Percentiles rank a stretch among this genome's conserved stretches.
Conservation (phyloP, 2,329 filamentous ascomycete genomes). For the Pseudogymnoascus pannorum region DNA sequence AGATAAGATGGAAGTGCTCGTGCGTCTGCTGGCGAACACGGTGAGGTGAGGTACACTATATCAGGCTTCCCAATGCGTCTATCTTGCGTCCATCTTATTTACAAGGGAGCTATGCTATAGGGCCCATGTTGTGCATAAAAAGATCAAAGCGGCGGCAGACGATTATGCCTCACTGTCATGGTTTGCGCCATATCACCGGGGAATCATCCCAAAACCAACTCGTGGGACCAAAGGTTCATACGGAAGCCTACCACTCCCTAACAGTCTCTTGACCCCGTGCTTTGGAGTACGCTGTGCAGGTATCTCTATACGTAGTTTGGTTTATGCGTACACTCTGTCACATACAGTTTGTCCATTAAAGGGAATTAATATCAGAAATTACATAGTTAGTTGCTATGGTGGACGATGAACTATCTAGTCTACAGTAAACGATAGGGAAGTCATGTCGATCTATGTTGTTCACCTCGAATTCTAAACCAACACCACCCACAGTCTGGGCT, state of each 20-base stretch:
- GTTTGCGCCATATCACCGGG: background rate
- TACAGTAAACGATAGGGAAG: background rate
- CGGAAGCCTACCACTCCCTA: background rate
- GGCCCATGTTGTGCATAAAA: background rate
- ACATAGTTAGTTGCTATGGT: background rate
- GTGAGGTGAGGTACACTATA: background rate
- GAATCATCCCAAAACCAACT: background rate
- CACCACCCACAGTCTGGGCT: background rate
- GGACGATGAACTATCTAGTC: background rate
- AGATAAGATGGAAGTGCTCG: background rate
- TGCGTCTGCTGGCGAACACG: background rate
- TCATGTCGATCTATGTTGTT: background rate
- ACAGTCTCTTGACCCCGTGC: background rate
- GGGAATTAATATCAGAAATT: background rate
- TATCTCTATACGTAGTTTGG: background rate
- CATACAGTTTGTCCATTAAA: background rate
- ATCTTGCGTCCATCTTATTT: slow-evolving; percentile 1
- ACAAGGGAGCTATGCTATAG: background rate
- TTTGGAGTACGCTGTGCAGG: background rate
- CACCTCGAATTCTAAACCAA: background rate
- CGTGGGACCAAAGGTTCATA: background rate
- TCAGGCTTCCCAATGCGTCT: background rate
- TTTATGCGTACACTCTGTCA: background rate
- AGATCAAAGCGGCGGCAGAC: background rate
- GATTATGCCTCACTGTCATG: background rate